phyloP scores from a whole-genome alignment of 2,329 filamentous ascomycete genomes.

The Fusarium scirpi region DNA sequence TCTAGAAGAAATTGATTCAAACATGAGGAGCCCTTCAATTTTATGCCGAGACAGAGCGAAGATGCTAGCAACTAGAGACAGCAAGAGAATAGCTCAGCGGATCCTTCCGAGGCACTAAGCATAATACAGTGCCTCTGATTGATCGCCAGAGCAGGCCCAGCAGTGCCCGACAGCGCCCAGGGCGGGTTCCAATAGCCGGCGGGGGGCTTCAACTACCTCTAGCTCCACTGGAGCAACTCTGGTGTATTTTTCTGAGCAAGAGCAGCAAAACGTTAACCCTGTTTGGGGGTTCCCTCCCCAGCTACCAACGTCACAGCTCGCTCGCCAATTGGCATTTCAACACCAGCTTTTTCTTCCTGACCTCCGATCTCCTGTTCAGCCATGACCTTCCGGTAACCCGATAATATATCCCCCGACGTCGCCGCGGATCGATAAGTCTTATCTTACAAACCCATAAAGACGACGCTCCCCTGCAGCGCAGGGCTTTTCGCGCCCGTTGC shows the following conservation, averaged over 20 bases:
- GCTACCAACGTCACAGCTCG: slow-evolving; percentile 41
- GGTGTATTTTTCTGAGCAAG: slow-evolving; percentile 35
- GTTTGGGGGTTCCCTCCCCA: slow-evolving; percentile 36
- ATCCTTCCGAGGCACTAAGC: slow-evolving; percentile 46
- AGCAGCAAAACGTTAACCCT: slow-evolving; percentile 29
- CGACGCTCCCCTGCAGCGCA: slow-evolving; percentile 21
- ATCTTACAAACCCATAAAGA: slow-evolving; percentile 9
- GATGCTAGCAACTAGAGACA: slow-evolving; percentile 15
- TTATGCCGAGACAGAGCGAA: slow-evolving; percentile 49
- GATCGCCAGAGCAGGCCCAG: slow-evolving; percentile 27
- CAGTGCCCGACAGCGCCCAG: slow-evolving; percentile 25
- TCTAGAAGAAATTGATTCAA: slow-evolving; percentile 14
- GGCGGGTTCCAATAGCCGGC: slow-evolving; percentile 36
- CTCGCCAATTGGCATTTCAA: slow-evolving; percentile 39
- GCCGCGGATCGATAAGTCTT: slow-evolving; percentile 8
- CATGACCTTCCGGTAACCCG: slow-evolving; percentile 43
- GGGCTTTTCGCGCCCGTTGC: slow-evolving; percentile 29
- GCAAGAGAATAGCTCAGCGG: slow-evolving; percentile 38
- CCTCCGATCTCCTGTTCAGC: slow-evolving; percentile 18
- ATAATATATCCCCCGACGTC: slow-evolving; percentile 8
- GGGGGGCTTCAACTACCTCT: slow-evolving; percentile 5
- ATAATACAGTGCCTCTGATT: slow-evolving; percentile 49
- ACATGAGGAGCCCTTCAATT: slow-evolving; percentile 12
- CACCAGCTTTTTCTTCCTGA: slow-evolving; percentile 30
- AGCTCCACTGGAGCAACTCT: slow-evolving; percentile 26